These are phyloP conservation scores for Mimosa pudica DNA, from an alignment of 306 rosid species.

Conservation along the genomic window DNA sequence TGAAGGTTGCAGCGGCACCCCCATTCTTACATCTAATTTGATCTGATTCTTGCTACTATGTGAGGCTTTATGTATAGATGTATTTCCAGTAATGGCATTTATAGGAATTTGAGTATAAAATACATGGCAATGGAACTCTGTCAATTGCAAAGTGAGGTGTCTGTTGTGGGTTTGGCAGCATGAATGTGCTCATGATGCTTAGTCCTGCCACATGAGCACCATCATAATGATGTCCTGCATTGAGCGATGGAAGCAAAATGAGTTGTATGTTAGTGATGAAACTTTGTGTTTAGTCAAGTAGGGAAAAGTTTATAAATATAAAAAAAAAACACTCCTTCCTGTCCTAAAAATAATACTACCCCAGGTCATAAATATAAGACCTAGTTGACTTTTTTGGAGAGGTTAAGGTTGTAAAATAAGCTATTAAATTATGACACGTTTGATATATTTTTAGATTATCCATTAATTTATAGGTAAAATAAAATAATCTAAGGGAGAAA, in stretches of 20 bases:
- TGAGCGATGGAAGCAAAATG: neutral
- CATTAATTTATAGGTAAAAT: no score
- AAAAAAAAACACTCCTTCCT: no score
- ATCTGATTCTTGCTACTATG: neutral
- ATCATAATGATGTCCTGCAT: conserved; percentile 6
- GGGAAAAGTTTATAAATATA: neutral
- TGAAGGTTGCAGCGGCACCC: neutral
- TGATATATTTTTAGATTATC: no score
- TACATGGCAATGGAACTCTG: conserved; percentile 3
- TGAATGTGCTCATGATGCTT: conserved; percentile 10
- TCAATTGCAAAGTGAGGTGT: conserved; percentile 2
- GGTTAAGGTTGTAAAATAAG: no score
- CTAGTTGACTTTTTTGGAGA: no score
- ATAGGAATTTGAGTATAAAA: neutral
- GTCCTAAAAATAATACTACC: no score
- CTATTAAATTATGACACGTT: no score
- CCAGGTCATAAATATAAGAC: no score
- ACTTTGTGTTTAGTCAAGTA: neutral
- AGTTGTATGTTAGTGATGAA: neutral
- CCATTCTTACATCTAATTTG: neutral
- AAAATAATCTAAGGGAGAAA: no score
- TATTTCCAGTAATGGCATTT: neutral
- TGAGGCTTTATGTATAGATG: neutral
- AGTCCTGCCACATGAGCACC: neutral
- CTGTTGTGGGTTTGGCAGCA: neutral